Base-by-base conservation (phyloP, 441 rosid genomes). In the Populus hybrid region DNA sequence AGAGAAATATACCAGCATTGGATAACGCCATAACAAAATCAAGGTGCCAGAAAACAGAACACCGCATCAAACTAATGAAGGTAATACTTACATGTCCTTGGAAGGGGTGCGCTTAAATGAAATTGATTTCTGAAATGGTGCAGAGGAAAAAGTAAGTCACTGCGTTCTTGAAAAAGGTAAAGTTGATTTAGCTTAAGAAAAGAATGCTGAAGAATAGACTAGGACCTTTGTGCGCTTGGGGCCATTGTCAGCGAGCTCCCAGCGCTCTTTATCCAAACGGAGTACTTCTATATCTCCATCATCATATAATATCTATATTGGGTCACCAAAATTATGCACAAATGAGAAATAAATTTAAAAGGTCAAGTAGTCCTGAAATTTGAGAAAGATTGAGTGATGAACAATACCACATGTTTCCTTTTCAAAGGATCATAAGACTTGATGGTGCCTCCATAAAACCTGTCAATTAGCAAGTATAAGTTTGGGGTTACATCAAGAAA, bases 231-330 rank as follows among this genome's bases (percentile, higher is more conserved):
- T 53, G 40, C 89, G 61, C 82, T 92, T 97, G 84, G 84, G 88
- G 76, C 88, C 89, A 16, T 74, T 82, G 81, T 93, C 89, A 76
- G 87, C 77, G 18, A 92, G 90, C 85, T 97, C 97, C 99, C 99
- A 97, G 66, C 93, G 92, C 82, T 97, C 99, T 85, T 88, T 97
- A 64, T 92, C 92, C 40, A 97, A 85, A 76, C 90, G 86, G 53
- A 97, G 95, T 72, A 97, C 97, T 86, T 97, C 99, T 69, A 97
- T 90, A 88, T 94, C 99, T 74, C 97, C 99, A 82, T 97, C 99
- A 74, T 97, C 91, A 66, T 97, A 97, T 75, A 94, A 87, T 79
- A 97, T 87, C 99, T 97, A 81, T 76, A 82, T 50, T 68, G 80
- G 67, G 40, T 68, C 73, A 45, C 65, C 76, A 45, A 76, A 31